Percentiles rank a stretch among this genome's conserved stretches.
Conservation (phyloP, 2,329 filamentous ascomycete species). For the Apiospora pterosperma region DNA sequence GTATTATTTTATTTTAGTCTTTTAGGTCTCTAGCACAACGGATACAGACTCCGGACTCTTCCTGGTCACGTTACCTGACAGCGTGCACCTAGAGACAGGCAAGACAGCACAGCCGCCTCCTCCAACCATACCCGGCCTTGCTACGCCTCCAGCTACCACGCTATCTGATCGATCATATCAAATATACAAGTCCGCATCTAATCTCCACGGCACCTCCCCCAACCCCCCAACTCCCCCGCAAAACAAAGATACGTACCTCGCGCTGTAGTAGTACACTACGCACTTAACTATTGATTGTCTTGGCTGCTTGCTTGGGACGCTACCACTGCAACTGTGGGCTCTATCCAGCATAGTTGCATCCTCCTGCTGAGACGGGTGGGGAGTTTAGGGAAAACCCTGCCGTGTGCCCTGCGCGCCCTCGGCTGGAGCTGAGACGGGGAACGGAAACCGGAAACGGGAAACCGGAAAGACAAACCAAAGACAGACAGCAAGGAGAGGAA, state of each 20-base stretch:
- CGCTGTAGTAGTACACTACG: background rate
- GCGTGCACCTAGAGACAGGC: background rate
- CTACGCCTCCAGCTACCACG: background rate
- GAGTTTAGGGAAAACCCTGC: background rate
- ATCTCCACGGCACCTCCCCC: background rate
- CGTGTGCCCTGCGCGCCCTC: background rate
- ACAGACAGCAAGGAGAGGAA: background rate
- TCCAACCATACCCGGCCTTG: background rate
- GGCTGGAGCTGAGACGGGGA: background rate
- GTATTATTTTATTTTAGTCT: no score
- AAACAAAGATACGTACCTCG: background rate
- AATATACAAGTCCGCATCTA: background rate
- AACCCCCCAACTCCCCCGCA: background rate
- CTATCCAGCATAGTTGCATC: no score
- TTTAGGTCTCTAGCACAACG: background rate
- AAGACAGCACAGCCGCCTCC: background rate
- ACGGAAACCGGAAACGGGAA: background rate
- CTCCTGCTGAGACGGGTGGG: background rate
- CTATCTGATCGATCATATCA: background rate
- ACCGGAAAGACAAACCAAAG: background rate
- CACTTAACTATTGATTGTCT: no score
- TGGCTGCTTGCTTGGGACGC: background rate
- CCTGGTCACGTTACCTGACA: background rate
- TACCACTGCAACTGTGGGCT: background rate
- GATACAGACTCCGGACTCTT: background rate